Evolutionary conservation across 192 early-diverging fungal species (phyloP), one percentile per base, ranked within the genome.

Genomic region (Backusella circina): DNA sequence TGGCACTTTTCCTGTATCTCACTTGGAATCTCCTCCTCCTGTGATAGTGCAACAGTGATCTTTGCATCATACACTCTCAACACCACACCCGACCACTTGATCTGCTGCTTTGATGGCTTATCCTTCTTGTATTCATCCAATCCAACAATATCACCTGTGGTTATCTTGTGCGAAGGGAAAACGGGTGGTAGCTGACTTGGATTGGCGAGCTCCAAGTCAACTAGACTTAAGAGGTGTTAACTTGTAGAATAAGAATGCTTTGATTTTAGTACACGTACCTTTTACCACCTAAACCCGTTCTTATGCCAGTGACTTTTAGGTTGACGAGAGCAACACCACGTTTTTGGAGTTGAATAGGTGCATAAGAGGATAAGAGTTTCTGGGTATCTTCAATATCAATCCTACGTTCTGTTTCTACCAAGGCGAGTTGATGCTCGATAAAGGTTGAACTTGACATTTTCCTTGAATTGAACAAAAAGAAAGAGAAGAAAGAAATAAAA

Each of bases 131-230:
- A 85, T 76, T 82, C 87, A 66, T 89, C 90, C 5, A 93, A 37
- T 12, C 89, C 86, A 5, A 94, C 92, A 69, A 93, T 92, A 73
- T 94, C 93, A 36, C 93, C 93, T 0, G 88, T 83, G 8, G 87
- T 82, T 32, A 93, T 75, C 44, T 84, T 80, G 67, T 91, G 89
- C 0, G 89, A 61, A 2, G 90, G 90, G n/a, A 93, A 74, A 0
- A 77, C 57, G 36, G 83, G 76, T 18, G 81, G 82, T 8, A 79
- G 71, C 0, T 84, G 85, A n/a, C 84, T 86, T 4, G 85, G 83
- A 2, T 87, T 82, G 0, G 86, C 82, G 0, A 91, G 84, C 39
- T 93, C 92, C 10, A 91, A 76, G n/a, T 91, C 90, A 26, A 93
- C 77, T 67, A 91, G 73, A 61, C 84, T 90, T 72, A n/a, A 61